Evolutionary conservation across 306 rosid genomes (phyloP), one percentile per base, ranked within the genome.

Genomic region (cucumber (Cucumis sativus)): DNA sequence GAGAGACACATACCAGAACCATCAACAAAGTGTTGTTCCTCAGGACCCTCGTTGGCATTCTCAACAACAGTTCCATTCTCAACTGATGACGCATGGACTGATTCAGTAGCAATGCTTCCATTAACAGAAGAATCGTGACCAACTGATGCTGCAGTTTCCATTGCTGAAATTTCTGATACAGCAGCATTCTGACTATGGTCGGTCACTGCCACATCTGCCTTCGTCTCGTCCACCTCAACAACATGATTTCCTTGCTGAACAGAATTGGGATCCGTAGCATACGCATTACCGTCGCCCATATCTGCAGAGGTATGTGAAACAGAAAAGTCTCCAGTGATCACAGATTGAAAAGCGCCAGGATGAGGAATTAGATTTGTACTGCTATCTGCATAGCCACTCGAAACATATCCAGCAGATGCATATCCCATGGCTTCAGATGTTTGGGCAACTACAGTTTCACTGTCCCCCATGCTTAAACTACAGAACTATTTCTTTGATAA

Each of bases 1-100:
- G 6, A 65, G 60, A 71, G 66, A 63, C 58, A 56, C 83, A 70
- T 85, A 91, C 97, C 97, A 76, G 89, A 88, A 81, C 90, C 88
- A 82, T 91, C 97, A 4, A 85, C 83, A 59, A 85, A 80, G 49
- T 84, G 97, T 61, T 88, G 96, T 49, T 81, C 94, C 66, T 82
- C 93, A 73, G 80, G 77, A 28, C 85, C 80, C 52, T 85, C 88
- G 15, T 69, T 87, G 70, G 74, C 52, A 79, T 74, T 85, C 62
- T 86, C 96, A n/a, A 81, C 21, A 18, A 83, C 84, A 84, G 66
- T 88, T 71, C 96, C 98, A 61, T 90, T 94, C 74, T 80, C 94
- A 68, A 77, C 84, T 51, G 87, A 87, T 1, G 77, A 25, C 9
- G 79, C 74, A 75, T 84, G 62, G 25, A 59, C 79, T 45, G 13